Conservation (phyloP, 2,329 filamentous ascomycete genomes). For the Hypoxylon sp. region DNA sequence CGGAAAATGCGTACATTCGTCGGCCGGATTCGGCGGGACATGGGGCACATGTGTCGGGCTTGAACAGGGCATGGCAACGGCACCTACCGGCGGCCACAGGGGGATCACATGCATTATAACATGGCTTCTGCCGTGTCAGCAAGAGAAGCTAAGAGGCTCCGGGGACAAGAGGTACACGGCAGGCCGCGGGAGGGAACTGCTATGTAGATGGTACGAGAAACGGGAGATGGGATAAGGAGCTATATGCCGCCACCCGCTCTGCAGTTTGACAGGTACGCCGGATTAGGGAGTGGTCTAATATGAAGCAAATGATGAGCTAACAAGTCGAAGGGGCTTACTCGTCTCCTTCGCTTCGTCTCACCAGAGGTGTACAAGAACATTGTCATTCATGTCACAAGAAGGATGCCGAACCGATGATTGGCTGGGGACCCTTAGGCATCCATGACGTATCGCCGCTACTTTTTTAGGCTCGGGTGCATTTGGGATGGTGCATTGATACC, state of each 20-base stretch:
- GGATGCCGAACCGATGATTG: conserved; percentile 42
- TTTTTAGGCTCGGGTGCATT: conserved; percentile 49
- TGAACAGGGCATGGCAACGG: conserved; percentile 22
- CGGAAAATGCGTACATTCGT: conserved; percentile 21
- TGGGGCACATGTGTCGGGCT: conserved; percentile 16
- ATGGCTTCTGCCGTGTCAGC: conserved; percentile 1
- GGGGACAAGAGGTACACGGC: conserved; percentile 8
- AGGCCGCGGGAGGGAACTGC: conserved; percentile 7
- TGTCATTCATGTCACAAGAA: conserved; percentile 37
- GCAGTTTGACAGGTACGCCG: conserved; percentile 37
- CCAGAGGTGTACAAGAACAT: conserved; percentile 30
- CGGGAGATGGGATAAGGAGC: conserved; percentile 25
- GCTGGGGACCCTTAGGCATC: conserved; percentile 43
- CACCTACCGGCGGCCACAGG: conserved; percentile 17
- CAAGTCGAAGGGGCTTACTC: conserved; percentile 18
- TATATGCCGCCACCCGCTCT: conserved; percentile 30
- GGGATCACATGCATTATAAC: conserved; percentile 29
- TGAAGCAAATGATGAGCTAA: conserved; percentile 34
- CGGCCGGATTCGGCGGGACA: conserved; percentile 26
- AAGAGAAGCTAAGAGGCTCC: conserved; percentile 23
- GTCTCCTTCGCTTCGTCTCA: conserved; percentile 28
- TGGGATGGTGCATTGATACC: conserved; percentile 51
- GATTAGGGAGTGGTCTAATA: conserved; percentile 23
- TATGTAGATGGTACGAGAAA: conserved; percentile 19
- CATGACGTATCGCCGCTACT: conserved; percentile 37